Conservation (phyloP, 129 eudicot species). For the Artemisia tridentata region DNA sequence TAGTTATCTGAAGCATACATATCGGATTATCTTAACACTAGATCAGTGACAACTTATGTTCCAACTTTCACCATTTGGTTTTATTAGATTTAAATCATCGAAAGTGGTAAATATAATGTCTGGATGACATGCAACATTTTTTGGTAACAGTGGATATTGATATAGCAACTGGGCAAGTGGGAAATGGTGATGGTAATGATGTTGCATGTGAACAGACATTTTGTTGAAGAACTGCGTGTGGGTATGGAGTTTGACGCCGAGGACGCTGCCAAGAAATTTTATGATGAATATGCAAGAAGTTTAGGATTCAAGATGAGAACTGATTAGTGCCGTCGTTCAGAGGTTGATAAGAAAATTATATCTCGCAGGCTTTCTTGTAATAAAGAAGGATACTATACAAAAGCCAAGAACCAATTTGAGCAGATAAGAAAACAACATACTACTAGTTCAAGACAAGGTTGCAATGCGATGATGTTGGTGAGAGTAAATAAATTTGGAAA, state of each 20-base stretch:
- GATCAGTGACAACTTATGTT: no score
- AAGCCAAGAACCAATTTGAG: slow-evolving; percentile 43
- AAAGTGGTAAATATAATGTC: background rate
- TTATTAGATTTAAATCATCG: no score
- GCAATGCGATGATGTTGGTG: slow-evolving; percentile 54
- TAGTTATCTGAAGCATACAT: no score
- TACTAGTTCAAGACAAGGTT: slow-evolving; percentile 47
- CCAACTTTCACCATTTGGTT: no score
- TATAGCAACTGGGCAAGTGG: slow-evolving; percentile 25
- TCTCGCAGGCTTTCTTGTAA: slow-evolving; percentile 53
- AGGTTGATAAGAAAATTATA: slow-evolving; percentile 44
- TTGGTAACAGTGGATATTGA: slow-evolving; percentile 25
- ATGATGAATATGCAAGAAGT: slow-evolving; percentile 43
- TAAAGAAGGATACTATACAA: slow-evolving; percentile 49
- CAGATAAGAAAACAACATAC: slow-evolving; percentile 38
- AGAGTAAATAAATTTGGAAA: slow-evolving; percentile 42
- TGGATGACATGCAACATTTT: background rate
- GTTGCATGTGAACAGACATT: slow-evolving; percentile 27
- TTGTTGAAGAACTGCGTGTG: no score
- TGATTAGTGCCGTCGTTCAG: slow-evolving; percentile 53
- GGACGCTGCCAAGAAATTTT: slow-evolving; percentile 50
- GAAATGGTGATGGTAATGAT: slow-evolving; percentile 26
- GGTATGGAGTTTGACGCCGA: slow-evolving; percentile 53
- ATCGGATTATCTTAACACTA: no score
- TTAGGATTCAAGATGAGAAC: slow-evolving; percentile 51